Evolutionary conservation across 805 yeast genomes (phyloP), one percentile per base, ranked within the genome.

Genomic region (Starmerella apis): DNA sequence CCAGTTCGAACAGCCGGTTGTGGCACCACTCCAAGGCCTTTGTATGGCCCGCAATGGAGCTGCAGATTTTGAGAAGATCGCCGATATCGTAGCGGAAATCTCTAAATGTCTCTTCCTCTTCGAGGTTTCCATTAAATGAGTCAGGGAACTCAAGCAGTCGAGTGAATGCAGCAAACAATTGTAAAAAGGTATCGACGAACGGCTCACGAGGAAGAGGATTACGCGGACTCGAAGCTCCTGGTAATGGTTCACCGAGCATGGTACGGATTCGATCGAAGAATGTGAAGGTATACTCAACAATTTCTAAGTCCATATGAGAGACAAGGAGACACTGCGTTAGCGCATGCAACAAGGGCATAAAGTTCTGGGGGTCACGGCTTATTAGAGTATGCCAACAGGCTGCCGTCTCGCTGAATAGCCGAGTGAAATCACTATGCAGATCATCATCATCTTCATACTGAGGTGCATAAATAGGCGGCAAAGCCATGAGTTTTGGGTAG

Each of bases 41-140:
- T 9, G 76, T 68, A 2, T 94, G 73, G 1, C 97, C 97, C 38
- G 86, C 79, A 3, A 92, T 90, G 1, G 85, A 84, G 59, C 96
- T 85, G 69, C 97, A 87, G 63, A 87, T 95, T 63, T 94, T 94
- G 54, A 92, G 69, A n/a, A 90, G 95, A 64, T 92, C 97, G 33
- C 97, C 97, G 84, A 92, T 85, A 50, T 86, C 95, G 66, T 92
- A 92, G 61, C 99, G 75, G 67, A 90, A 92, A 52, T 86, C 94
- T 61, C 85, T 80, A 65, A 92, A 92, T 65, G 86, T 85, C 62
- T 94, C 98, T 62, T 87, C 95, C 49, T 78, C 83, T 63, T 86
- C 96, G 56, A 71, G 73, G 60, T 84, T 86, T 39, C 75, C 73
- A 59, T 37, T 33, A 28, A 90, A 90, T 18, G 79, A 62, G 46